A percentile compares a stretch with the other conserved stretches of the same genome.
These are phyloP conservation scores for Ganoderma resinaceum DNA, from an alignment of 1,284 basidiomycete species.

Conservation along the genomic window DNA sequence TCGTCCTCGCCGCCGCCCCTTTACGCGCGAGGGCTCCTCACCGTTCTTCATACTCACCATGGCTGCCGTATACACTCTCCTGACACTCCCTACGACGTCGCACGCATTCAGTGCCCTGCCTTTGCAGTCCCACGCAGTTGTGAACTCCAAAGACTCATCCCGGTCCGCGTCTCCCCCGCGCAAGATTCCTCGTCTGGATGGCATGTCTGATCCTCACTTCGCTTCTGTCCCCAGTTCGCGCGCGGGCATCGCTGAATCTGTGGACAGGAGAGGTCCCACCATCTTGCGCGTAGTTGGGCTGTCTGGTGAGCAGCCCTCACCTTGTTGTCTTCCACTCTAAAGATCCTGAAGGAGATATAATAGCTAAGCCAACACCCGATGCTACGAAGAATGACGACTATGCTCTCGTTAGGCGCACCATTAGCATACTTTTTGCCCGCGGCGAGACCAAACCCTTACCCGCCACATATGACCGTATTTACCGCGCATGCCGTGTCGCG, in stretches of 20 bases:
- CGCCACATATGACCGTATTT: conserved; percentile 62
- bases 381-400: conserved; percentile 34
- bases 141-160: conserved; percentile 40
- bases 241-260: conserved; percentile 29
- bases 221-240: conserved; percentile 59
- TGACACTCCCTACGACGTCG: conserved; percentile 62
- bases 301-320: conserved; percentile 39
- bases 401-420: conserved; percentile 47
- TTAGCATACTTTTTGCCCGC: conserved; percentile 52
- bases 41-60: conserved; percentile 12
- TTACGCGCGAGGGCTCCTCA: not conserved
- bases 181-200: conserved; percentile 70
- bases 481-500: conserved; percentile 58
- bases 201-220: conserved; percentile 62
- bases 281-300: conserved; percentile 53
- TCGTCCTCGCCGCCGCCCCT: not conserved
- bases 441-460: conserved; percentile 44
- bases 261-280: conserved; percentile 44
- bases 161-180: conserved; percentile 64
- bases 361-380: conserved; percentile 30
- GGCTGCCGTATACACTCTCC: conserved; percentile 44
- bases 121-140: conserved; percentile 17
- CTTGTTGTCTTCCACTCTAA: conserved; percentile 13
- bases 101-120: conserved; percentile 60
- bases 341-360: conserved; percentile 4